phyloP scores from a whole-genome alignment of 768 basidiomycete genomes.

The Lentinula boryana region DNA sequence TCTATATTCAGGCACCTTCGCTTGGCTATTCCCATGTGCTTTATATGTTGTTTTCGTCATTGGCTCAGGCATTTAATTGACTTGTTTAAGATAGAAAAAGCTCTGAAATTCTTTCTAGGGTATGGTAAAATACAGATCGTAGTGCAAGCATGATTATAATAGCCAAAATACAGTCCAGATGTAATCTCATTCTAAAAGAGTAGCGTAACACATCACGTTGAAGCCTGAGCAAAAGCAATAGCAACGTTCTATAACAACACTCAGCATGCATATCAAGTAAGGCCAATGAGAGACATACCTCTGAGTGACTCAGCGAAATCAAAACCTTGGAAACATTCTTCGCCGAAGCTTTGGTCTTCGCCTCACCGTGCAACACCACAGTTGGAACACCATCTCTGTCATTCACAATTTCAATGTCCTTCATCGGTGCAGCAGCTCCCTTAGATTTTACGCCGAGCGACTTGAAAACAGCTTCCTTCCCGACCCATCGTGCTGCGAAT shows the following conservation, averaged over 20 bases:
- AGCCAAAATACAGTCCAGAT: neutral
- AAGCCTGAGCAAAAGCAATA: conserved; percentile 83
- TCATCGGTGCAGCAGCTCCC: conserved; percentile 92
- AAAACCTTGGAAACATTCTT: conserved; percentile 73
- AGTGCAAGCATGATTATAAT: neutral
- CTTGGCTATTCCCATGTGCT: neutral
- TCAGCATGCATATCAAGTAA: conserved; percentile 7
- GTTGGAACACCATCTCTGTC: conserved; percentile 68
- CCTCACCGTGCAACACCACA: conserved; percentile 76
- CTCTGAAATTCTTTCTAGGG: no score
- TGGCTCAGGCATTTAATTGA: no score
- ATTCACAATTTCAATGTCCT: conserved; percentile 93
- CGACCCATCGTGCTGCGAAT: conserved; percentile 95
- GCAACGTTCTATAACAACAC: conserved; percentile 58
- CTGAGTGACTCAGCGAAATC: conserved; percentile 90
- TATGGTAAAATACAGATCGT: neutral
- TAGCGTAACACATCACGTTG: conserved; percentile 20
- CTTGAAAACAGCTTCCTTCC: conserved; percentile 98
- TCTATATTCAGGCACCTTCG: no score
- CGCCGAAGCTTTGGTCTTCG: conserved; percentile 60
- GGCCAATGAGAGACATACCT: conserved; percentile 46
- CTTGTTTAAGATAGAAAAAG: no score
- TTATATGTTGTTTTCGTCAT: no score
- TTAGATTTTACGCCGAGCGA: conserved; percentile 84
- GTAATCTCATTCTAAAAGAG: neutral